These are phyloP conservation scores for Hypoxylon sp. DNA, from an alignment of 2,329 filamentous ascomycete genomes.

Conservation along the genomic window DNA sequence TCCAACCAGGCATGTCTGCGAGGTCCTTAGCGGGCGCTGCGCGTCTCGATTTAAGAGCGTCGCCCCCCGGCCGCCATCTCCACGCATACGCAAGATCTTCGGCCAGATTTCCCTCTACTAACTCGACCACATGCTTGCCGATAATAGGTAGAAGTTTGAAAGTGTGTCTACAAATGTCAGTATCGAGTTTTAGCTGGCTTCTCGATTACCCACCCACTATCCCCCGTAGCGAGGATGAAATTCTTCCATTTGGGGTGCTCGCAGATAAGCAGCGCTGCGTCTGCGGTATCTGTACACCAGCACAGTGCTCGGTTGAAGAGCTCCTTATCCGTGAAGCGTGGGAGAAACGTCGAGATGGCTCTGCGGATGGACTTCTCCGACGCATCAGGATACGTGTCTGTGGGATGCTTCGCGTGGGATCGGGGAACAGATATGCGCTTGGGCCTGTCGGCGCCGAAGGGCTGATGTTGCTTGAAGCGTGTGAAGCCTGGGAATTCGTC, in stretches of 20 bases:
- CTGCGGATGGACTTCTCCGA: constrained; percentile 53
- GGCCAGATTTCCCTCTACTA: constrained; percentile 59
- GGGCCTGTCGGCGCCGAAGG: constrained; percentile 52
- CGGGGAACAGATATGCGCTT: constrained; percentile 55
- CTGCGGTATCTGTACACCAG: constrained; percentile 57
- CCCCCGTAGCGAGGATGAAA: constrained; percentile 62
- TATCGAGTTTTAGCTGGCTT: neutral
- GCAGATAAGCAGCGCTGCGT: constrained; percentile 55
- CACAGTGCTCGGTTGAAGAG: constrained; percentile 55
- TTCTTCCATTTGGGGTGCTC: constrained; percentile 61
- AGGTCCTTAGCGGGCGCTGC: constrained; percentile 60
- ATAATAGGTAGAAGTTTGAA: constrained; percentile 64
- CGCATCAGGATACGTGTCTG: constrained; percentile 56
- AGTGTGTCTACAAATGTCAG: constrained; percentile 55
- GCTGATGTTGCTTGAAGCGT: constrained; percentile 55
- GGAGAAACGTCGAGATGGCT: constrained; percentile 53
- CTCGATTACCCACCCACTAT: constrained; percentile 58
- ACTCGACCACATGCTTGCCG: constrained; percentile 62
- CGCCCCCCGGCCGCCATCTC: constrained; percentile 63
- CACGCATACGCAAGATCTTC: constrained; percentile 59
- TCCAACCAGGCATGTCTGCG: constrained; percentile 63
- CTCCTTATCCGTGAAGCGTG: constrained; percentile 50
- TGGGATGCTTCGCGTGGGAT: constrained; percentile 56
- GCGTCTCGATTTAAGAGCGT: constrained; percentile 60
- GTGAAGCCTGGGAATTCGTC: constrained; percentile 60